Conservation (phyloP, 2,329 filamentous ascomycete species). For the Aplosporella prunicola region DNA sequence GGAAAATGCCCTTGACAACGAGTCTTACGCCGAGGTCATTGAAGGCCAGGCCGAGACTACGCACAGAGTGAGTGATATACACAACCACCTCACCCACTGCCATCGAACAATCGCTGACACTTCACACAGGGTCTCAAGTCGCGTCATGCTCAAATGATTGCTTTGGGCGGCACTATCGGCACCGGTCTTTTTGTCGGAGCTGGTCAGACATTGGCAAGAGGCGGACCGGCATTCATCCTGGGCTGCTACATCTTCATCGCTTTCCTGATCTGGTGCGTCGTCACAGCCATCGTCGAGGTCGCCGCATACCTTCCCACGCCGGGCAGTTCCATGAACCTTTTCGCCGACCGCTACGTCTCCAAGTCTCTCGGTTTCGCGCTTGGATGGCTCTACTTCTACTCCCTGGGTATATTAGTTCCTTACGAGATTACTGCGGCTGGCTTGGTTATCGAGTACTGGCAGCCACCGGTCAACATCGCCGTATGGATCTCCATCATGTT, state of each 20-base stretch:
- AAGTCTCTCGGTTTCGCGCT: slow-evolving; percentile 36
- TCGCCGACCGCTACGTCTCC: slow-evolving; percentile 38
- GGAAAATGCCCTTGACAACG: not conserved
- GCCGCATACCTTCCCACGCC: slow-evolving; percentile 52
- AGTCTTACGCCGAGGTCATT: slow-evolving; percentile 2
- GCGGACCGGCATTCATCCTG: slow-evolving; percentile 36
- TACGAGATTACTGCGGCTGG: slow-evolving; percentile 29
- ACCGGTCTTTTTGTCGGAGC: slow-evolving; percentile 32
- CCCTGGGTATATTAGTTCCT: slow-evolving; percentile 28
- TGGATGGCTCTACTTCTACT: slow-evolving; percentile 32
- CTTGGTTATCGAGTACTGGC: slow-evolving; percentile 32
- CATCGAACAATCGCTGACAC: not conserved
- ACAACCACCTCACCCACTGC: not conserved
- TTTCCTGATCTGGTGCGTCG: slow-evolving; percentile 36
- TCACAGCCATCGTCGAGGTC: slow-evolving; percentile 44
- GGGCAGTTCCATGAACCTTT: slow-evolving; percentile 42
- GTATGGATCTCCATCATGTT: slow-evolving; percentile 30
- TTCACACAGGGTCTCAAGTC: slow-evolving; percentile 13
- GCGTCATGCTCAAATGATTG: slow-evolving; percentile 18
- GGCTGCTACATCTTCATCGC: slow-evolving; percentile 37
- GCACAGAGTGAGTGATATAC: slow-evolving; percentile 2
- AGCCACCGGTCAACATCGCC: slow-evolving; percentile 30
- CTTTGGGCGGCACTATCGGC: slow-evolving; percentile 16
- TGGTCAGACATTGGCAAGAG: slow-evolving; percentile 28
- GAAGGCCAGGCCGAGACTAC: slow-evolving; percentile 5